Percentiles rank a stretch among this genome's conserved stretches.
Evolutionary conservation across 495 filamentous ascomycete genomes (phyloP).

Genomic region (Xylaria curta): DNA sequence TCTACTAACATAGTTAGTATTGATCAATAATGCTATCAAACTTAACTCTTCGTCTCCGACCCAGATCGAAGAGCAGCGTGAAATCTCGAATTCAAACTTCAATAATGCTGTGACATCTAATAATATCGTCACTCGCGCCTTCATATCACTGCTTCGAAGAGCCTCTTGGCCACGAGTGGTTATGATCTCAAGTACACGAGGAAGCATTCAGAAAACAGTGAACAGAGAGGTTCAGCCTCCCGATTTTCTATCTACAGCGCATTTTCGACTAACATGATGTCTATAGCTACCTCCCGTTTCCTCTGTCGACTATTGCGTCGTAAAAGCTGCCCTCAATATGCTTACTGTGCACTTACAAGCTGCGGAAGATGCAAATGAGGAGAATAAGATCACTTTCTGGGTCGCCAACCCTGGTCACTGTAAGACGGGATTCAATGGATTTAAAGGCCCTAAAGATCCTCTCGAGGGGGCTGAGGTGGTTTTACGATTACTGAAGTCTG

Average conservation of each 20-base stretch:
- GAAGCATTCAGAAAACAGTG: conserved; percentile 27
- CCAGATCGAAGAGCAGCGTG: conserved; percentile 19
- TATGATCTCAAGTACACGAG: conserved; percentile 36
- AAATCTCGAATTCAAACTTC: conserved; percentile 36
- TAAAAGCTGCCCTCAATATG: conserved; percentile 45
- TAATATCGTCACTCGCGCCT: conserved; percentile 40
- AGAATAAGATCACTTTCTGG: conserved; percentile 41
- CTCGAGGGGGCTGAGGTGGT: conserved; percentile 47
- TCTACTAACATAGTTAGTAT: background rate
- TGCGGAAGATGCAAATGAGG: conserved; percentile 40
- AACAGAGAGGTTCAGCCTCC: background rate
- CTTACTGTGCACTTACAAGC: conserved; percentile 45
- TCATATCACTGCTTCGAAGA: conserved; percentile 41
- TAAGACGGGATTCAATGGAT: conserved; percentile 51
- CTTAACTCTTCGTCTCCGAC: conserved; percentile 1
- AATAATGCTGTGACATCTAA: conserved; percentile 41
- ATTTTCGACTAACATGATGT: conserved; percentile 10
- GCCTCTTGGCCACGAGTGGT: conserved; percentile 32
- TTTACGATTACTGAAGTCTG: conserved; percentile 39
- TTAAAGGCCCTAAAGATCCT: conserved; percentile 42
- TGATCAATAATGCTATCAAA: conserved; percentile 13
- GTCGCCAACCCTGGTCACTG: conserved; percentile 41
- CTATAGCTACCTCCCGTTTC: conserved; percentile 23
- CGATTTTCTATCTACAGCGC: background rate
- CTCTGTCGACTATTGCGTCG: conserved; percentile 35